Evolutionary conservation across 2,329 filamentous ascomycete species (phyloP), one percentile per base, ranked within the genome.

Genomic region (Colletotrichum godetiae): DNA sequence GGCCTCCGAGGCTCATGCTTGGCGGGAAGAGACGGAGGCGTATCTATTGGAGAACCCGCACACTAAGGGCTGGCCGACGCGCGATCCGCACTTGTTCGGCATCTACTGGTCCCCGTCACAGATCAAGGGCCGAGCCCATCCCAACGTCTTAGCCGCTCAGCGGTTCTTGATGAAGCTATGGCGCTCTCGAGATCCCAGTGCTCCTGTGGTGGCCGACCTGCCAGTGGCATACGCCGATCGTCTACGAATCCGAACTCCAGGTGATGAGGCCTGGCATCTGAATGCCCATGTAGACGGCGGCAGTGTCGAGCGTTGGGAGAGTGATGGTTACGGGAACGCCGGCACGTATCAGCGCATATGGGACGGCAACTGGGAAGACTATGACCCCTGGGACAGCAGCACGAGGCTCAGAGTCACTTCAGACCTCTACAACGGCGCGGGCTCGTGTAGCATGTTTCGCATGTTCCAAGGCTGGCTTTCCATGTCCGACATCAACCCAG

Each of bases 261-360:
- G 87, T 19, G 77, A 83, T 77, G 87, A 87, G 5, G 86, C 86
- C 0, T 86, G 82, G 24, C 82, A 86, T 33, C 82, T 89, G 68
- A 89, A 92, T 49, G 92, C 92, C 2, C 92, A 94, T 80, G 86
- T 93, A 3, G 92, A 94, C 78, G 92, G 92, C 64, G 92, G 92
- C 56, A 92, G 90, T 24, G 83, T 94, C 1, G 92, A 94, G 81
- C 88, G 92, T 13, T 94, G 92, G 92, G 92, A 94, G 76, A 87
- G 89, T 37, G 87, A 90, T 73, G 92, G 92, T 5, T 94, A 94
- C 76, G 86, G 89, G 24, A 88, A 88, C 19, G 85, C 83, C n/a
- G 88, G 88, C 31, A 88, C 88, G 2, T 90, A 90, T 79, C 84
- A 87, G 60, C 80, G 84, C 65, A 84, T 90, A 42, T 90, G 89